Evolutionary conservation across 78 protist species (phyloP).

Genomic region (Dictyostelium purpureum): DNA sequence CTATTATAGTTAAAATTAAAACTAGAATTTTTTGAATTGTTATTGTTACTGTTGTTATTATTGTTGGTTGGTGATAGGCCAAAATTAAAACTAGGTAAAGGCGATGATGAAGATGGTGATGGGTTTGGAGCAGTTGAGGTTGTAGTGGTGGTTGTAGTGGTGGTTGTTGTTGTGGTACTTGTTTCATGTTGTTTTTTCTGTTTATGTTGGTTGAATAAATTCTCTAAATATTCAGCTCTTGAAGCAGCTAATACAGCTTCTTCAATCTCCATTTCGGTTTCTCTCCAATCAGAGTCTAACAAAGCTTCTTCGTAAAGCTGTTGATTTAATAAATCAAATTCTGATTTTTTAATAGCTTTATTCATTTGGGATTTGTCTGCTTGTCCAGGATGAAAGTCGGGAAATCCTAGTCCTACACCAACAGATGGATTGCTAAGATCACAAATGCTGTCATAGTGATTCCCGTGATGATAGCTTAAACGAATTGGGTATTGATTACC

Average conservation of each 20-base stretch:
- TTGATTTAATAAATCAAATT: conserved; percentile 38
- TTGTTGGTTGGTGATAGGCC: too few species aligned
- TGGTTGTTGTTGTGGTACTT: neutral
- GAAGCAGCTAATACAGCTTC: conserved; percentile 66
- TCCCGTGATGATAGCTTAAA: conserved; percentile 69
- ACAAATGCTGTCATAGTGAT: conserved; percentile 79
- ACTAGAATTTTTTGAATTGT: neutral
- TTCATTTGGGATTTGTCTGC: conserved; percentile 58
- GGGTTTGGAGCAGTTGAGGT: neutral
- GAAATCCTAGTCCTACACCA: conserved; percentile 87
- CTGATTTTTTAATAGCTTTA: conserved; percentile 51
- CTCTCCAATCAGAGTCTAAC: conserved; percentile 64
- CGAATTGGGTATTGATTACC: conserved; percentile 71
- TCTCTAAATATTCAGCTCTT: conserved; percentile 61
- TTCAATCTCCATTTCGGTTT: conserved; percentile 72
- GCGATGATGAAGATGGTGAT: too few species aligned
- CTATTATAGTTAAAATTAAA: neutral
- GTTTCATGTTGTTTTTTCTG: conserved; percentile 2
- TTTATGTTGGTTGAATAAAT: conserved; percentile 1
- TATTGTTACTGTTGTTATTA: neutral
- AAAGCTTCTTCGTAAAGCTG: conserved; percentile 41
- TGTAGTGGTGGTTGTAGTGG: neutral
- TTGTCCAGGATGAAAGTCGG: conserved; percentile 79
- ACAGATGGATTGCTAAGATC: conserved; percentile 79
- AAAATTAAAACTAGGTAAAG: too few species aligned